phyloP scores from a whole-genome alignment of 2,329 filamentous ascomycete genomes.

The Gliomastix tumulicola region DNA sequence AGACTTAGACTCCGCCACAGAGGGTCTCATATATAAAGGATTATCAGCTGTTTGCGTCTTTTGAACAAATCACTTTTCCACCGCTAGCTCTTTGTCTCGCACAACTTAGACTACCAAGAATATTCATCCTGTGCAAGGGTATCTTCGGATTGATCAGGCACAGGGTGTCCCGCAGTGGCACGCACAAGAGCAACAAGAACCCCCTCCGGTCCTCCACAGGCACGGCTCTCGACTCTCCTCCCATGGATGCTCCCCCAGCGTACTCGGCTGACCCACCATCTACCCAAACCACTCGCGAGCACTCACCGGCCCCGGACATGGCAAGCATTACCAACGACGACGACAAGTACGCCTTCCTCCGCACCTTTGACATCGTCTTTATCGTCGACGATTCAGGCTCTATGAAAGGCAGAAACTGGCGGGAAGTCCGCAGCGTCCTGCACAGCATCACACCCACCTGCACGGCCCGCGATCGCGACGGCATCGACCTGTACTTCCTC shows the following conservation, averaged over 20 bases:
- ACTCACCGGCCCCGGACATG: neutral
- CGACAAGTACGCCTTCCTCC: conserved; percentile 70
- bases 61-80: no score
- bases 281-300: no score
- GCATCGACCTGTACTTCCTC: conserved; percentile 87
- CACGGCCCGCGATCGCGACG: conserved; percentile 70
- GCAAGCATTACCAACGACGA: conserved; percentile 29
- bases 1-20: no score
- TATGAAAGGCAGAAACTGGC: conserved; percentile 78
- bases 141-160: conserved; percentile 23
- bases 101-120: neutral
- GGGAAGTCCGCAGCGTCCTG: conserved; percentile 64
- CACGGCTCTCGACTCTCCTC: no score
- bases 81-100: no score
- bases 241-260: neutral
- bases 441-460: conserved; percentile 74
- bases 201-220: no score
- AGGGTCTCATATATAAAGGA: no score
- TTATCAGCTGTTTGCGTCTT: no score
- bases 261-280: conserved; percentile 6
- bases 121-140: conserved; percentile 12
- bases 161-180: conserved; percentile 23
- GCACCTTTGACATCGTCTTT: conserved; percentile 78
- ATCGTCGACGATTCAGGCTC: conserved; percentile 88
- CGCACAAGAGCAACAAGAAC: neutral